Percentiles rank a stretch among this genome's conserved stretches.
phyloP scores from a whole-genome alignment of 257 asterid genomes.

The Ilex aquifolium region DNA sequence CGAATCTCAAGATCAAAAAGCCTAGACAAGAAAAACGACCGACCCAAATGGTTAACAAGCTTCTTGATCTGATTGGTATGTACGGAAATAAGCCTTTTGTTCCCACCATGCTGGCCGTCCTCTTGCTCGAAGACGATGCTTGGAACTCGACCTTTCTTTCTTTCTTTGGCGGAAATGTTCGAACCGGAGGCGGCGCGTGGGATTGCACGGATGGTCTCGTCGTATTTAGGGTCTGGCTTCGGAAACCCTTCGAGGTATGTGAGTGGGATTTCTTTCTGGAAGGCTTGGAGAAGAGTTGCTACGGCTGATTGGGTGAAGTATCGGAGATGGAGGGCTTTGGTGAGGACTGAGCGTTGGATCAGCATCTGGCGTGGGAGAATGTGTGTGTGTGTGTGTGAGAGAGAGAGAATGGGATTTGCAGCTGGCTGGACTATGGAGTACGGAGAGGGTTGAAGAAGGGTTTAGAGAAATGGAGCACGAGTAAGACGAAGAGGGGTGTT shows the following conservation, averaged over 20 bases:
- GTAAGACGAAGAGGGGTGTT: no score
- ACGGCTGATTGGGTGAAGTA: slow-evolving; percentile 35
- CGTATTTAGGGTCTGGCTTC: slow-evolving; percentile 69
- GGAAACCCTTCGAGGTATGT: slow-evolving; percentile 66
- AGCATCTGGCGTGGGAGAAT: slow-evolving; percentile 38
- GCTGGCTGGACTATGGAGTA: no score
- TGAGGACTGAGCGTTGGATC: slow-evolving; percentile 56
- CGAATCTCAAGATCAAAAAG: slow-evolving; percentile 75
- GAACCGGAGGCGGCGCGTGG: slow-evolving; percentile 68
- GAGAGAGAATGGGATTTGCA: no score
- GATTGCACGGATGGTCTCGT: slow-evolving; percentile 67
- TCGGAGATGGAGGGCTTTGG: slow-evolving; percentile 29
- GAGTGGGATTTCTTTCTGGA: slow-evolving; percentile 8
- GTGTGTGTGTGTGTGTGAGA: no score
- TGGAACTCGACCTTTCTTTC: slow-evolving; percentile 75
- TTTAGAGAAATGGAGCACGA: no score
- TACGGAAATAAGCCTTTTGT: slow-evolving; percentile 83
- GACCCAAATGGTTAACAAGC: slow-evolving; percentile 73
- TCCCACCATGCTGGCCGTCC: slow-evolving; percentile 94
- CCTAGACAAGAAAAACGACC: slow-evolving; percentile 64
- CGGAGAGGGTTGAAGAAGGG: no score
- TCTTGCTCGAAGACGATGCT: slow-evolving; percentile 91
- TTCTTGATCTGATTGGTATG: slow-evolving; percentile 83
- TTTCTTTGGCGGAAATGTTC: slow-evolving; percentile 57
- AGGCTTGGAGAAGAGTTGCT: slow-evolving; percentile 43